Percentiles rank a stretch among this genome's conserved stretches.
phyloP scores from a whole-genome alignment of 2,329 filamentous ascomycete genomes.

The Apiospora kogelbergensis region DNA sequence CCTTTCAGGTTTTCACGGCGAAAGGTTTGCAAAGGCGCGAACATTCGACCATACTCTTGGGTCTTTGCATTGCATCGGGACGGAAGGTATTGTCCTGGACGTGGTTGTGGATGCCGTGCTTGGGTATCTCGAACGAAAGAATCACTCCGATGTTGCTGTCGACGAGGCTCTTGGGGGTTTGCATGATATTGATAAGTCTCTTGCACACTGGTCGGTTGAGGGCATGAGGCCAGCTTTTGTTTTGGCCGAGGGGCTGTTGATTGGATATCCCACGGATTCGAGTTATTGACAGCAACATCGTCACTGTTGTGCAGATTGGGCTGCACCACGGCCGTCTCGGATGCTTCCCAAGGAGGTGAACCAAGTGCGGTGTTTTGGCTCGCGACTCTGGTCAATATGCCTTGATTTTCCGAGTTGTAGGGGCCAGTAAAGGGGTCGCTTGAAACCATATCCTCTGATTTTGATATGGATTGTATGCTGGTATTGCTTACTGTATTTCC shows the following conservation, averaged over 20 bases:
- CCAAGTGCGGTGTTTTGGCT: not conserved
- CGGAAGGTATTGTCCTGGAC: not conserved
- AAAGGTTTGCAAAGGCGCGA: not conserved
- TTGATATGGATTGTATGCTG: too few species aligned
- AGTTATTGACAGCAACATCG: not conserved
- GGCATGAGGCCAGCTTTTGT: not conserved
- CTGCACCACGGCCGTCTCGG: not conserved
- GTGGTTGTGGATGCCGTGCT: not conserved
- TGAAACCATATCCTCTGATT: not conserved
- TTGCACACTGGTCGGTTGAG: not conserved
- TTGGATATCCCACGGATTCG: not conserved
- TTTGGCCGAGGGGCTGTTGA: not conserved
- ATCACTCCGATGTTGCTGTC: not conserved
- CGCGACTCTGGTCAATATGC: not conserved
- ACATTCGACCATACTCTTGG: not conserved
- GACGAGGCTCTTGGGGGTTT: not conserved
- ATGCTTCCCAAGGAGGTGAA: not conserved
- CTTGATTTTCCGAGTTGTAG: not conserved
- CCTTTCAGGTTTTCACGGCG: not conserved
- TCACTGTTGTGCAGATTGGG: not conserved
- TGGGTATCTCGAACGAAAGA: not conserved
- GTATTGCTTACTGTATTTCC: not conserved
- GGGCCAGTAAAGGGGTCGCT: not conserved
- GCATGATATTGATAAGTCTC: too few species aligned
- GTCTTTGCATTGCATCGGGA: not conserved